Evolutionary conservation across 306 rosid species (phyloP).

Genomic region (Neltuma alba): DNA sequence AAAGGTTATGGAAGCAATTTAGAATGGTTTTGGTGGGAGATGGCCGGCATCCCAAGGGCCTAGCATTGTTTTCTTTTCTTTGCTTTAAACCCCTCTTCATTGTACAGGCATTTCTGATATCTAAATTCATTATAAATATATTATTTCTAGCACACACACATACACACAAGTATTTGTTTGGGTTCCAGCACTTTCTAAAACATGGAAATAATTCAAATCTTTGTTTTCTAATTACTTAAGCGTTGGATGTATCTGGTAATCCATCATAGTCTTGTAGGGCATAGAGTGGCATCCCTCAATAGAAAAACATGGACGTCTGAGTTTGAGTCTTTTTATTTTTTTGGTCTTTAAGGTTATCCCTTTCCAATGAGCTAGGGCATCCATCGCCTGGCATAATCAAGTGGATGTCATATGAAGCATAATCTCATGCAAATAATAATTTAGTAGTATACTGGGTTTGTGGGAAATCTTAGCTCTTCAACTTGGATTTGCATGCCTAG

Average conservation of each 20-base stretch:
- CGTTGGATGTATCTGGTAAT: background rate
- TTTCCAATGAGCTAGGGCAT: background rate
- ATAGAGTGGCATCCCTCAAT: background rate
- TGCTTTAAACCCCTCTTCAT: background rate
- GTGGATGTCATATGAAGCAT: background rate
- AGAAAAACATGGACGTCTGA: background rate
- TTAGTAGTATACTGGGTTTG: background rate
- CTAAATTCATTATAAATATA: background rate
- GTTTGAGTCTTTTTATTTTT: background rate
- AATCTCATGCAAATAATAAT: background rate
- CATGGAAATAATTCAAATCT: constrained; percentile 2
- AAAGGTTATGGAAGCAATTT: background rate
- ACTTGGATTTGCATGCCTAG: background rate
- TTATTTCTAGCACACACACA: background rate
- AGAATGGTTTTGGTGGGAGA: background rate
- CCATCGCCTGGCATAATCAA: background rate
- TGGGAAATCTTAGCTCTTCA: constrained; percentile 16
- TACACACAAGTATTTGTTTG: background rate
- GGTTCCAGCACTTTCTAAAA: background rate
- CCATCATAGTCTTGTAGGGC: background rate
- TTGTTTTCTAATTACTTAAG: background rate
- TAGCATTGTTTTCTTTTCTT: background rate
- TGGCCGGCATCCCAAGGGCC: background rate
- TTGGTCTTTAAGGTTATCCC: background rate
- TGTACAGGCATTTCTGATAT: background rate